Percentiles rank a stretch among this genome's conserved stretches.
Evolutionary conservation across 805 yeast genomes (phyloP).

Genomic region (Maudiozyma serrabonitensis): DNA sequence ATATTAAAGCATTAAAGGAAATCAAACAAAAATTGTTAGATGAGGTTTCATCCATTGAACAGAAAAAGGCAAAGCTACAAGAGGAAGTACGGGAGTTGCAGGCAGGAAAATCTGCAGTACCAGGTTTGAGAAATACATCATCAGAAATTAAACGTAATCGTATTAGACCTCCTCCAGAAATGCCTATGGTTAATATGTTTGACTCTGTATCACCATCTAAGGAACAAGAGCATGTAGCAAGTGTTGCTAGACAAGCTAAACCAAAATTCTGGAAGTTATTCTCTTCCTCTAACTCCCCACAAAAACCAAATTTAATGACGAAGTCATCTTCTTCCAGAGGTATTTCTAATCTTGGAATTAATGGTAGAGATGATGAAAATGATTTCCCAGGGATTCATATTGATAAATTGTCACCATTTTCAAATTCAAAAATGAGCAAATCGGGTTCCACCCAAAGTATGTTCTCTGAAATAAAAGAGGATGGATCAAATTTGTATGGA

Average conservation of each 20-base stretch:
- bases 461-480: background rate
- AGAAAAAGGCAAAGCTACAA: background rate
- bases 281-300: constrained; percentile 8
- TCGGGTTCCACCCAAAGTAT: background rate
- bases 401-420: constrained; percentile 16
- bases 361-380: too few species aligned
- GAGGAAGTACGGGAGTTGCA: background rate
- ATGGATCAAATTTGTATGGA: constrained; percentile 10
- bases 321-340: constrained; percentile 1
- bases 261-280: constrained; percentile 30
- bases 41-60: background rate
- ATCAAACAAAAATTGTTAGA: constrained; percentile 2
- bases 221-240: constrained; percentile 16
- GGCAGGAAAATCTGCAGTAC: background rate
- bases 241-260: constrained; percentile 19
- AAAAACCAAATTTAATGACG: background rate
- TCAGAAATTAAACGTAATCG: background rate
- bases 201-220: constrained; percentile 4
- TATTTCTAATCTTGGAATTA: background rate
- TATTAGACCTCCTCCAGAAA: background rate
- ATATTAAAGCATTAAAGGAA: constrained; percentile 3
- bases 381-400: background rate
- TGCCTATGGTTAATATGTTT: background rate
- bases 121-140: background rate
- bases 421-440: constrained; percentile 1